phyloP scores from a whole-genome alignment of 441 rosid species.

The Gossypium laxum region DNA sequence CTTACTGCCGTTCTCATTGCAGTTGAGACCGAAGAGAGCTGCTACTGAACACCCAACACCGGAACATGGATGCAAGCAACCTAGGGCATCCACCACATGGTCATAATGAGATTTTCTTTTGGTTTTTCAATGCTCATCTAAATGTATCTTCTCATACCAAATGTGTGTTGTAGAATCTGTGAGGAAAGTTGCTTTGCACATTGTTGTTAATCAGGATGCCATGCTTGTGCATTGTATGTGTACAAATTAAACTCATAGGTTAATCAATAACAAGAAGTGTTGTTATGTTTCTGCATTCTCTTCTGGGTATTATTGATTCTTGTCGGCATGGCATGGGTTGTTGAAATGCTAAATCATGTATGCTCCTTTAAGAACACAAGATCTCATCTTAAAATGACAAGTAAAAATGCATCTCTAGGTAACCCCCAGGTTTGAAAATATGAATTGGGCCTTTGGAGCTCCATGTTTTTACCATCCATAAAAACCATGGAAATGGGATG shows the following conservation, averaged over 20 bases:
- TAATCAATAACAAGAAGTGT: not conserved
- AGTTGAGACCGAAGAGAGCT: slow-evolving; percentile 75
- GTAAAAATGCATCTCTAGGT: no score
- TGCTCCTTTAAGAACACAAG: no score
- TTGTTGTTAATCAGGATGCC: slow-evolving; percentile 15
- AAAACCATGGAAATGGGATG: no score
- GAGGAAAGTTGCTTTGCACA: slow-evolving; percentile 4
- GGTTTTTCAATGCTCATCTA: slow-evolving; percentile 13
- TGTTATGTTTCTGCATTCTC: not conserved
- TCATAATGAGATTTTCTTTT: slow-evolving; percentile 18
- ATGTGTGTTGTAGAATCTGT: slow-evolving; percentile 3
- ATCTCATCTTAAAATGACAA: no score
- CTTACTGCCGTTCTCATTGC: slow-evolving; percentile 17
- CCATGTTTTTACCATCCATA: no score
- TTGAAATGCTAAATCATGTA: no score
- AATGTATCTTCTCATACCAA: slow-evolving; percentile 7
- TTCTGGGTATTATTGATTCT: not conserved
- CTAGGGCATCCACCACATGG: slow-evolving; percentile 40
- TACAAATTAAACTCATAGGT: slow-evolving; percentile 12
- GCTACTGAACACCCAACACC: slow-evolving; percentile 50
- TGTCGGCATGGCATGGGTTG: not conserved
- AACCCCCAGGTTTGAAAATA: no score
- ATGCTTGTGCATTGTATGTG: slow-evolving; percentile 20
- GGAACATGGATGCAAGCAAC: slow-evolving; percentile 72
- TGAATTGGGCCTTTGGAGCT: no score